phyloP scores from a whole-genome alignment of 1,284 basidiomycete genomes.

The Trametes versicolor region DNA sequence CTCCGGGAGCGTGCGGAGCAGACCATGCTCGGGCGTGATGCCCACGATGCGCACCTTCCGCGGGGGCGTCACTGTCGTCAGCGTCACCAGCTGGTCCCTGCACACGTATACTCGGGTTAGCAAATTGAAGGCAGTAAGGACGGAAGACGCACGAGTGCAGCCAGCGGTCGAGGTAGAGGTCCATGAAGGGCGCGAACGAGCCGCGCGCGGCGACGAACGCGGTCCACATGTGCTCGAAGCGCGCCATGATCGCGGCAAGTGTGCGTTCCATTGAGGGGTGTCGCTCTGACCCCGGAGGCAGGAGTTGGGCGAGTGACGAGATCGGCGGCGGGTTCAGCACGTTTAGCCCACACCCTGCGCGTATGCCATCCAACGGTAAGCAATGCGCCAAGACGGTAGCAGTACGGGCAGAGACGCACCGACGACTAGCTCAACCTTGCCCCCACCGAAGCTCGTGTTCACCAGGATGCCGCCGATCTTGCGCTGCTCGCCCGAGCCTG shows the following conservation, averaged over 20 bases:
- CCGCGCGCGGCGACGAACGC: constrained; percentile 72
- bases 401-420: constrained; percentile 57
- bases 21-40: constrained; percentile 89
- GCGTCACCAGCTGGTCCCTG: constrained; percentile 87
- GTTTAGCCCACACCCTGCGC: constrained; percentile 89
- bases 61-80: constrained; percentile 81
- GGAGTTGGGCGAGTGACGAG: constrained; percentile 81
- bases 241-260: constrained; percentile 79
- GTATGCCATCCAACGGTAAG: too few relatives aligned
- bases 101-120: neutral
- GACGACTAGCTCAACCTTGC: constrained; percentile 81
- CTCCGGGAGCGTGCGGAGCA: constrained; percentile 84
- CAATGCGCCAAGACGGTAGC: constrained; percentile 3
- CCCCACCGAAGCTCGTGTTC: constrained; percentile 84
- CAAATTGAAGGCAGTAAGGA: neutral
- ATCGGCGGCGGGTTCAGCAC: constrained; percentile 88
- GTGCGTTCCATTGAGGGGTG: constrained; percentile 71
- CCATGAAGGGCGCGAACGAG: constrained; percentile 81
- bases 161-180: constrained; percentile 84
- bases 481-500: constrained; percentile 56
- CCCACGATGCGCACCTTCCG: constrained; percentile 82
- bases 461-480: constrained; percentile 95
- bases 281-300: constrained; percentile 56
- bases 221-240: constrained; percentile 85
- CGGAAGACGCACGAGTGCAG: constrained; percentile 82